phyloP scores from a whole-genome alignment of 768 basidiomycete species.

The Ramaria sp. region DNA sequence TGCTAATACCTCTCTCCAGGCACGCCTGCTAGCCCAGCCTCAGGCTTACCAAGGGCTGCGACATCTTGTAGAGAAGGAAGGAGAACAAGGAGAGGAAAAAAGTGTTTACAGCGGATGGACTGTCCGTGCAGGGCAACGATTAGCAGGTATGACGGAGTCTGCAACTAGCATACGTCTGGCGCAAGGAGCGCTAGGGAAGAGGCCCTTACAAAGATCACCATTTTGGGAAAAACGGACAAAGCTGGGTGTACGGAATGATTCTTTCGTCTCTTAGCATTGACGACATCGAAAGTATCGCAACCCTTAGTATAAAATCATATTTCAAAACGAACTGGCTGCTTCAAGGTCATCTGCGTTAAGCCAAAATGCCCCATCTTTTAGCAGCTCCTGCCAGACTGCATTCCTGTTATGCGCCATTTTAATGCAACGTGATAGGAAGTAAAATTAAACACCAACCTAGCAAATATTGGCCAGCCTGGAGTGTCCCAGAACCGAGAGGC shows the following conservation, averaged over 20 bases:
- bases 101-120: not conserved
- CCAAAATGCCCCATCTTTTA: conserved; percentile 37
- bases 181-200: conserved; percentile 31
- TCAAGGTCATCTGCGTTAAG: conserved; percentile 41
- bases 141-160: conserved; percentile 4
- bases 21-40: conserved; percentile 57
- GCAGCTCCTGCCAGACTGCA: conserved; percentile 32
- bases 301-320: not conserved
- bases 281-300: not conserved
- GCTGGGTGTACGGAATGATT: conserved; percentile 16
- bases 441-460: conserved; percentile 11
- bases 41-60: conserved; percentile 28
- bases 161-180: conserved; percentile 31
- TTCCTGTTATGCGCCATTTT: conserved; percentile 15
- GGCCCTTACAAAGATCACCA: conserved; percentile 8
- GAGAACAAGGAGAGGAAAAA: conserved; percentile 26
- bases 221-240: conserved; percentile 19
- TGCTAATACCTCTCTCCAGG: conserved; percentile 28
- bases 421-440: not conserved
- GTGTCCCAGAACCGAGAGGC: conserved; percentile 43
- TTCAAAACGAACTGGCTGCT: conserved; percentile 26
- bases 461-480: conserved; percentile 36
- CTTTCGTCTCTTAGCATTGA: not conserved
- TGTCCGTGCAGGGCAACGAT: conserved; percentile 2
- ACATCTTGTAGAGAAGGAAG: conserved; percentile 22